Evolutionary conservation across 768 basidiomycete genomes (phyloP).

Genomic region (Trametes villosa): DNA sequence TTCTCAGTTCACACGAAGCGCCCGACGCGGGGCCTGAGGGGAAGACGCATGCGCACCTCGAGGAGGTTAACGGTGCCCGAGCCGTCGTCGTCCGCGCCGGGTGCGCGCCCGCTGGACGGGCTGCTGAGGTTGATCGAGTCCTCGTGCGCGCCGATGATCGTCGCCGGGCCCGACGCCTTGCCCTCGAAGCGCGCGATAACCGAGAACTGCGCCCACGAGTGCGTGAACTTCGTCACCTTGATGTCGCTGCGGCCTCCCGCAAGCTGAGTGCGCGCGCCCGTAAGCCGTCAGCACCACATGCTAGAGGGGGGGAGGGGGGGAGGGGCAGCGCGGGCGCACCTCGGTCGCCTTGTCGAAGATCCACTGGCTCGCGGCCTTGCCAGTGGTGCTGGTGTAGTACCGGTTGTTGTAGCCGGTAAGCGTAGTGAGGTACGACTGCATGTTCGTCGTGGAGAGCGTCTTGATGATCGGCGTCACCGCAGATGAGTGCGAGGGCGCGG

Average conservation of each 20-base stretch:
- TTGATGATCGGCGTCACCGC: constrained; percentile 60
- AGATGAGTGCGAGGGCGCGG: constrained; percentile 13
- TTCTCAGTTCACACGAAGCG: background rate
- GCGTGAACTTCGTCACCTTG: constrained; percentile 38
- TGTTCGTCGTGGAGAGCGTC: constrained; percentile 67
- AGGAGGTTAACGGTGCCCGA: constrained; percentile 51
- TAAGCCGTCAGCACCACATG: background rate
- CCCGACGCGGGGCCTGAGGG: too few species aligned
- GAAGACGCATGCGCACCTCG: constrained; percentile 34
- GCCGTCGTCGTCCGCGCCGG: constrained; percentile 50
- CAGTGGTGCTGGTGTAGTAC: constrained; percentile 21
- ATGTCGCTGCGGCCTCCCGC: constrained; percentile 8
- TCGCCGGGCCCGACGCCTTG: constrained; percentile 24
- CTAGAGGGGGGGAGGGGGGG: too few species aligned
- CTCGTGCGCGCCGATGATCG: constrained; percentile 39
- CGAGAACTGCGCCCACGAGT: constrained; percentile 46
- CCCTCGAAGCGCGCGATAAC: constrained; percentile 36
- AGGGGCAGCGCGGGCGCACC: background rate
- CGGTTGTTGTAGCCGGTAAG: constrained; percentile 18
- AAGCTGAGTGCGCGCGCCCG: background rate
- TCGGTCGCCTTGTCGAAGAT: constrained; percentile 14
- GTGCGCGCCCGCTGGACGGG: constrained; percentile 24
- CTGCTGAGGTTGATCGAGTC: constrained; percentile 29
- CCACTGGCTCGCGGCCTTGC: constrained; percentile 11
- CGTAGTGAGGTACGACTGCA: constrained; percentile 55